Conservation (phyloP, 345 rosid genomes). For the Euphorbia tirucalli region DNA sequence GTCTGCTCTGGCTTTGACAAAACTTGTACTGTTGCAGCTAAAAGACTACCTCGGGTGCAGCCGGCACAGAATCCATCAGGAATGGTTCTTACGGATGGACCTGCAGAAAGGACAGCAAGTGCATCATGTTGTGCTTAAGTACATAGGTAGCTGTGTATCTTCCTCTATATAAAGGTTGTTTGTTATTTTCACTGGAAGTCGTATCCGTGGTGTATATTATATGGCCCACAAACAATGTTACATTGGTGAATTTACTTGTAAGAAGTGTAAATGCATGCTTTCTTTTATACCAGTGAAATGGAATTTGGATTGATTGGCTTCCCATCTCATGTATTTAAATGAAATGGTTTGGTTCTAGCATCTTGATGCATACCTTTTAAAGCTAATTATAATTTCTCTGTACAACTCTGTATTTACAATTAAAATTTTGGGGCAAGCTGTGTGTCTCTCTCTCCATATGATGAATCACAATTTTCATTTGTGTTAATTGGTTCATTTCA, state of each 20-base stretch:
- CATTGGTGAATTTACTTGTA: conserved; percentile 11
- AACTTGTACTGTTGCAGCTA: conserved; percentile 47
- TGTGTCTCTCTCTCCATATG: no score
- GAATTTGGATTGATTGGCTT: conserved; percentile 26
- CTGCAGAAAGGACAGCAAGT: conserved; percentile 57
- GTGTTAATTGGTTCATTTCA: no score
- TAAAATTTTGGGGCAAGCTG: no score
- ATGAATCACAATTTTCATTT: no score
- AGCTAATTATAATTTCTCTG: no score
- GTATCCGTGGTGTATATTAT: conserved; percentile 2
- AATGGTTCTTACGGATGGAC: conserved; percentile 84
- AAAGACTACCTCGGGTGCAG: conserved; percentile 78
- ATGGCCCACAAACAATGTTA: background rate
- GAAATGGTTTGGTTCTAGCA: background rate
- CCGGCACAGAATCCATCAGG: conserved; percentile 81
- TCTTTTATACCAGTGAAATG: conserved; percentile 20
- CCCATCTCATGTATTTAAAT: conserved; percentile 21
- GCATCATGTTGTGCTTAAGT: conserved; percentile 80
- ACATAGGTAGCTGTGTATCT: conserved; percentile 20
- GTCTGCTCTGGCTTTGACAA: conserved; percentile 1
- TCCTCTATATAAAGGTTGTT: conserved; percentile 13
- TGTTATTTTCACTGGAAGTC: conserved; percentile 21
- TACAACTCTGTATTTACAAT: no score
- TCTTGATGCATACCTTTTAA: background rate
- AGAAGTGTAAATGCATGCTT: conserved; percentile 30